Percentiles rank a stretch among this genome's conserved stretches.
Evolutionary conservation across 2,329 filamentous ascomycete species (phyloP).

Genomic region (Exophiala sp.): DNA sequence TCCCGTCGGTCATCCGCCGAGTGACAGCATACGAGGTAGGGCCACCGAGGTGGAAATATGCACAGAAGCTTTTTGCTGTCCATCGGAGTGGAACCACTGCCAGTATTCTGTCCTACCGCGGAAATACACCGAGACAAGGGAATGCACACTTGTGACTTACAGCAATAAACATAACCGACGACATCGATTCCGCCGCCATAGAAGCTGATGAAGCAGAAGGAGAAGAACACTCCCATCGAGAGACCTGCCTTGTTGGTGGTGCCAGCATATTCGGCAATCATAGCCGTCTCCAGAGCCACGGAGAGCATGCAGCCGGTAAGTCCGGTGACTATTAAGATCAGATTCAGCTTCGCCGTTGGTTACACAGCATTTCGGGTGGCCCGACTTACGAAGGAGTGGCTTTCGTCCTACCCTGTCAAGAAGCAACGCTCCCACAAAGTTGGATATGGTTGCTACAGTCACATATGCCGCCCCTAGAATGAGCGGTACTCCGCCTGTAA

Average conservation of each 20-base stretch:
- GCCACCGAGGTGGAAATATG: neutral
- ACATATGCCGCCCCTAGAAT: slow-evolving; percentile 23
- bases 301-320: slow-evolving; percentile 22
- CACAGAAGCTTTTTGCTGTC: neutral
- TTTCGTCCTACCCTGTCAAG: slow-evolving; percentile 29
- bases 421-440: slow-evolving; percentile 20
- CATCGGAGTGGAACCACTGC: neutral
- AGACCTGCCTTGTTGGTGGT: slow-evolving; percentile 30
- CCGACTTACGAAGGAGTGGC: slow-evolving; percentile 29
- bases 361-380: neutral
- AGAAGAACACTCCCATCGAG: slow-evolving; percentile 58
- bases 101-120: neutral
- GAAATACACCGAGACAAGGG: neutral
- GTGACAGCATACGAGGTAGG: too few species aligned
- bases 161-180: slow-evolving; percentile 24
- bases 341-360: neutral
- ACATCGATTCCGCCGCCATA: slow-evolving; percentile 23
- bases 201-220: slow-evolving; percentile 36
- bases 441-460: slow-evolving; percentile 22
- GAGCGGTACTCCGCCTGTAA: slow-evolving; percentile 17
- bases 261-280: slow-evolving; percentile 31
- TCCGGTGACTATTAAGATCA: slow-evolving; percentile 11
- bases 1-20: too few species aligned
- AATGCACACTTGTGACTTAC: slow-evolving; percentile 4
- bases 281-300: slow-evolving; percentile 22